phyloP scores from a whole-genome alignment of 2,329 filamentous ascomycete genomes.

The Talaromyces sp. region DNA sequence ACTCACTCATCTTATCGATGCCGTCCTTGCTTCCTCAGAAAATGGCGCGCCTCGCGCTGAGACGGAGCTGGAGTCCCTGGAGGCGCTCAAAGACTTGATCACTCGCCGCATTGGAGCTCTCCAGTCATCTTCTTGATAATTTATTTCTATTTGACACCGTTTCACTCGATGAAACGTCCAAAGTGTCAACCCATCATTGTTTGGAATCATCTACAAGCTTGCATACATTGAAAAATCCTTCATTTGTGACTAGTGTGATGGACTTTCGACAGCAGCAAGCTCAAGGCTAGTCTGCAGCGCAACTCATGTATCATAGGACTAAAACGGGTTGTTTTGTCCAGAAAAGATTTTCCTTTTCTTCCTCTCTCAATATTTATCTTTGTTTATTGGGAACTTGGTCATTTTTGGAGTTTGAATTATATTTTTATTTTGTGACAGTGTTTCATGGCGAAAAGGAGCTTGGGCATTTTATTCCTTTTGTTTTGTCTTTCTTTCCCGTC shows the following conservation, averaged over 20 bases:
- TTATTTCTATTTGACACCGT: neutral
- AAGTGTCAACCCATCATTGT: neutral
- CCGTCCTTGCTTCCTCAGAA: conserved; percentile 23
- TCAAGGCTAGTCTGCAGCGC: neutral
- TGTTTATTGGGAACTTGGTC: neutral
- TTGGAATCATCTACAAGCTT: neutral
- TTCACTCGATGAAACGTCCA: neutral
- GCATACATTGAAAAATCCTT: neutral
- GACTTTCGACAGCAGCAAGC: neutral
- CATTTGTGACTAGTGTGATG: neutral
- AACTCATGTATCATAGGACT: neutral
- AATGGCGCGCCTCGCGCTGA: conserved; percentile 19
- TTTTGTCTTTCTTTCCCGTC: neutral
- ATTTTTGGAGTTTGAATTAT: neutral
- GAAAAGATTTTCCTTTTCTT: neutral
- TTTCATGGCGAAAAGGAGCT: neutral
- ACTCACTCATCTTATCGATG: conserved; percentile 25
- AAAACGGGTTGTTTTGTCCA: neutral
- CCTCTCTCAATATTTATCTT: neutral
- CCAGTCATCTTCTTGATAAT: neutral
- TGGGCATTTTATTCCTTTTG: neutral
- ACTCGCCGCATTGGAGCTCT: conserved; percentile 23
- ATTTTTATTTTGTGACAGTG: neutral
- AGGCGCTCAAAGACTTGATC: conserved; percentile 24
- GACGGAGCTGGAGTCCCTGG: conserved; percentile 25